phyloP scores from a whole-genome alignment of 1,139 yeast species.

The Casaregolazyma suthepensis region DNA sequence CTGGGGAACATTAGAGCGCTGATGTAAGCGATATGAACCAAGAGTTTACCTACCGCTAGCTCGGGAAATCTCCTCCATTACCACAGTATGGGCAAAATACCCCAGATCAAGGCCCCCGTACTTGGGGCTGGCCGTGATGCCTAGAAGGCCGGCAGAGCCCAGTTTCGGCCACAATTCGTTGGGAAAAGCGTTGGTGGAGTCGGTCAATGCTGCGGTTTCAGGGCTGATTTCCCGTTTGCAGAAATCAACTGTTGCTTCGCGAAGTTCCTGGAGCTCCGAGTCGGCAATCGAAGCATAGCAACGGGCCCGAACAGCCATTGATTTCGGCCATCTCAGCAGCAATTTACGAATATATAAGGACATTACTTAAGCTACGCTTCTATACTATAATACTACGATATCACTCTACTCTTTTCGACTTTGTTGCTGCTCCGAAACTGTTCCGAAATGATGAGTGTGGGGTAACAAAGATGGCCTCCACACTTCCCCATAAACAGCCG shows the following conservation, averaged over 20 bases:
- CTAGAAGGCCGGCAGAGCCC: conserved; percentile 33
- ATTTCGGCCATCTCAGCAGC: not conserved
- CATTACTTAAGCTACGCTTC: not conserved
- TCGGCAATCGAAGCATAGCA: conserved; percentile 3
- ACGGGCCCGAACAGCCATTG: not conserved
- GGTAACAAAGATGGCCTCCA: not conserved
- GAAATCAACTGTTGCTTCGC: conserved; percentile 30
- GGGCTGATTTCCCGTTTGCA: conserved; percentile 29
- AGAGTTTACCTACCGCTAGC: conserved; percentile 22
- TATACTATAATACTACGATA: not conserved
- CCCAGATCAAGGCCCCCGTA: conserved; percentile 33
- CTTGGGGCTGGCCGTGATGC: conserved; percentile 32
- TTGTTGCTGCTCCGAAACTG: not conserved
- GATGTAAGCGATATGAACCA: conserved; percentile 31
- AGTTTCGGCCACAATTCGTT: conserved; percentile 32
- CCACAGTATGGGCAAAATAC: conserved; percentile 32
- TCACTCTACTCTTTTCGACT: too few species aligned
- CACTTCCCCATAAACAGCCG: not conserved
- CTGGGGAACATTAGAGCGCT: conserved; percentile 31
- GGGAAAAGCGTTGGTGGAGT: conserved; percentile 28
- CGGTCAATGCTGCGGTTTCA: conserved; percentile 29
- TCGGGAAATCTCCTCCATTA: conserved; percentile 32
- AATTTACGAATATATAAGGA: not conserved
- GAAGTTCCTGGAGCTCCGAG: conserved; percentile 26
- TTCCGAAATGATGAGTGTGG: not conserved